Conservation (phyloP, 768 basidiomycete genomes). For the Wakefieldia striispora region DNA sequence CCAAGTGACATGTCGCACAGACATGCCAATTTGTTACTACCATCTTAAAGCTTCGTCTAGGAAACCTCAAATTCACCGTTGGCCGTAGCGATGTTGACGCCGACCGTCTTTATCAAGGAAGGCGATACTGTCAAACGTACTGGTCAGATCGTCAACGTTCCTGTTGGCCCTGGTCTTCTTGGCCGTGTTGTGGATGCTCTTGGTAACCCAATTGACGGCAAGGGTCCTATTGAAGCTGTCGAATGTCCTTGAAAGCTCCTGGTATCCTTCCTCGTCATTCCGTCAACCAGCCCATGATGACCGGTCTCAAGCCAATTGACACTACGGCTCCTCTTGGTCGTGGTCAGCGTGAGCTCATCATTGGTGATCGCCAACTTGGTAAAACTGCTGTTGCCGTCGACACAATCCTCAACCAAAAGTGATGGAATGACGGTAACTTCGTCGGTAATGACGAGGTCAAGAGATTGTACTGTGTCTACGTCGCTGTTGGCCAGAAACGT, state of each 20-base stretch:
- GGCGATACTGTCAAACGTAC: conserved; percentile 99
- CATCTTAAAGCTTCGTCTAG: no score
- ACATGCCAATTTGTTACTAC: no score
- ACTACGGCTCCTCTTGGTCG: conserved; percentile 99
- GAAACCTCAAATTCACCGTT: no score
- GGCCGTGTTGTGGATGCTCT: conserved; percentile 99
- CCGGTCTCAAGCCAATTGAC: conserved; percentile 99
- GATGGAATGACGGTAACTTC: conserved; percentile 99
- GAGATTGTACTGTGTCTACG: conserved; percentile 99
- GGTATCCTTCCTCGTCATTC: conserved; percentile 99
- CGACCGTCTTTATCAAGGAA: conserved; percentile 98
- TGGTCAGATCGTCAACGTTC: conserved; percentile 99
- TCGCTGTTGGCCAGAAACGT: conserved; percentile 98
- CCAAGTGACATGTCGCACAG: no score
- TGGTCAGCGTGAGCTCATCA: conserved; percentile 99
- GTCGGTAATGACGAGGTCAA: conserved; percentile 91
- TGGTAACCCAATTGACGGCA: conserved; percentile 99
- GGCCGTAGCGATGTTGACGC: no score
- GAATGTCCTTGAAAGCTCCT: conserved; percentile 97
- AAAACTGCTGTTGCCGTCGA: conserved; percentile 99
- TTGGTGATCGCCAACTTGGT: conserved; percentile 99
- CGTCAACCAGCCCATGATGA: conserved; percentile 99
- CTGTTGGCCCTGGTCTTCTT: conserved; percentile 94
- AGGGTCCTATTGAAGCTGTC: conserved; percentile 91
- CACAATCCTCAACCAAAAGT: conserved; percentile 99